Base-by-base conservation (phyloP, 2,329 filamentous ascomycete genomes). In the Hymenoscyphus repandus region DNA sequence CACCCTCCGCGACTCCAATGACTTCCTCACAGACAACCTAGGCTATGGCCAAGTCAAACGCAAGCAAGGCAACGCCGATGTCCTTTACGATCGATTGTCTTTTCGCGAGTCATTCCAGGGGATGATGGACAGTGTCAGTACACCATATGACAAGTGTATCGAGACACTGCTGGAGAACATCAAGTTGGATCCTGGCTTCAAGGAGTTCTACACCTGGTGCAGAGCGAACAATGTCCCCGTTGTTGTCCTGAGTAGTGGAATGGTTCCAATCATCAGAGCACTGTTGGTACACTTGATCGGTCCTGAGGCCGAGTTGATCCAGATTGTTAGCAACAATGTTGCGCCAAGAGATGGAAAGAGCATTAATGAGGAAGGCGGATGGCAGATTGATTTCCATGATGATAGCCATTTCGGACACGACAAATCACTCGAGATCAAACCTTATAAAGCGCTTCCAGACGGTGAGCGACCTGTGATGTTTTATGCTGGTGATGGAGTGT, bases 401-500 rank as follows among this genome's bases (percentile, higher is more conserved):
- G 89, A 92, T 54, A 90, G 30, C 9, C 36, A 34, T 52, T 95
- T 95, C 63, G 93, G 93, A n/a, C 93, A 99, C 67, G 92, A 99
- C 77, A 99, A 99, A 80, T 91, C 86, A 22, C 75, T 92, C 48
- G 89, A 93, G 67, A 90, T 99, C 63, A 83, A 88, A 58, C 90
- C 90, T 46, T 97, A 97, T 71, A 85, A 86, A 2, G 76, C 82
- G 22, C 75, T 95, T 39, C 83, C 88, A 0, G 75, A 75, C 12
- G 68, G 74, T 31, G 71, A 86, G 63, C 79, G 90, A 38, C 93
- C 93, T 2, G 84, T 82, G 36, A 81, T 97, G 72, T 90, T 97
- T 69, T 99, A 99, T 64, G 92, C 93, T 31, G 93, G 93, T 52
- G 92, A 97, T 62, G 92, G 92, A 44, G 90, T 96, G 4, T 95